These are phyloP conservation scores for Calocybe gambosa DNA, from an alignment of 1,284 basidiomycete species.

Conservation along the genomic window DNA sequence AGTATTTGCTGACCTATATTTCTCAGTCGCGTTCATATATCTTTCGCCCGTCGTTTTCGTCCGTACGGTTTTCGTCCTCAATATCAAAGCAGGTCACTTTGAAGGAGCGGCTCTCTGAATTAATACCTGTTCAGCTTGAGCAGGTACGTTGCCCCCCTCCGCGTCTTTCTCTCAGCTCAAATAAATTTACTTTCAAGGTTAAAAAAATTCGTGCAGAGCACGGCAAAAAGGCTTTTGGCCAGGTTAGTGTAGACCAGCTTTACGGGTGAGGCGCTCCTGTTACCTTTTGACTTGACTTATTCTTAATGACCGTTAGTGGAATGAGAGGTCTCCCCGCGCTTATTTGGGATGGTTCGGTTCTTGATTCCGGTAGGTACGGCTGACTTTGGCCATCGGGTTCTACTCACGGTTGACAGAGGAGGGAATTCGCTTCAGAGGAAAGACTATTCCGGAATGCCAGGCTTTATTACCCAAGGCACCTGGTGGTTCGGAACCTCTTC, in stretches of 20 bases:
- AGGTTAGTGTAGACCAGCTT: slow-evolving; percentile 87
- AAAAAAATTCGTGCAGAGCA: slow-evolving; percentile 79
- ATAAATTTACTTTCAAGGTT: slow-evolving; percentile 50
- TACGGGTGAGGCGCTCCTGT: slow-evolving; percentile 60
- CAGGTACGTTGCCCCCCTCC: slow-evolving; percentile 44
- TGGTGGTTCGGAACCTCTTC: slow-evolving; percentile 86
- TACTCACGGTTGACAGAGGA: slow-evolving; percentile 54
- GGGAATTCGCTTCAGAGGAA: slow-evolving; percentile 94
- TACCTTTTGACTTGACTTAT: not conserved
- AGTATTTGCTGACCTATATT: slow-evolving; percentile 17
- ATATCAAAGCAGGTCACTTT: slow-evolving; percentile 68
- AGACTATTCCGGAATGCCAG: slow-evolving; percentile 90
- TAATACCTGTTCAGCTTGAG: slow-evolving; percentile 87
- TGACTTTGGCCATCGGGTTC: slow-evolving; percentile 3
- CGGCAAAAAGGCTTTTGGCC: slow-evolving; percentile 88
- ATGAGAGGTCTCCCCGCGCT: slow-evolving; percentile 88
- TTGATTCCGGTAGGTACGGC: slow-evolving; percentile 73
- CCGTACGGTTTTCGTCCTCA: slow-evolving; percentile 60
- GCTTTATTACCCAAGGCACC: slow-evolving; percentile 81
- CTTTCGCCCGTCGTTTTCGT: slow-evolving; percentile 35
- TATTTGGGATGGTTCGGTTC: slow-evolving; percentile 95
- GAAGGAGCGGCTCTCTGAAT: slow-evolving; percentile 86
- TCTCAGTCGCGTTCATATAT: slow-evolving; percentile 41
- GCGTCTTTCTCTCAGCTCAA: slow-evolving; percentile 5
- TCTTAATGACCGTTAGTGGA: slow-evolving; percentile 48